Percentiles rank a stretch among this genome's conserved stretches.
Conservation (phyloP, 495 filamentous ascomycete species). For the Rusavskia elegans region DNA sequence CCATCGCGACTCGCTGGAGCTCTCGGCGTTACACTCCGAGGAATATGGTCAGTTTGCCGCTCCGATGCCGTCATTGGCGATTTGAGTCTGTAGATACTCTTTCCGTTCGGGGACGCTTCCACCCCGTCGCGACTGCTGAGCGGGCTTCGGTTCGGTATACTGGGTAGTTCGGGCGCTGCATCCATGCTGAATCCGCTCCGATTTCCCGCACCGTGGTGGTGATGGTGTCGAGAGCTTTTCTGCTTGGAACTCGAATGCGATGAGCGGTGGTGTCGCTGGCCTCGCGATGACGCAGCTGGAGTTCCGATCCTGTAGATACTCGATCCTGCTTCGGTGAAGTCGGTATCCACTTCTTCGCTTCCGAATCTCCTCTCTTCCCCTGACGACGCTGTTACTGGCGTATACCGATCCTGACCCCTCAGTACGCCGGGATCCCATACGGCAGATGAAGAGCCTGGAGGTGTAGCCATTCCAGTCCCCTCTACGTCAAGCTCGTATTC, state of each 20-base stretch:
- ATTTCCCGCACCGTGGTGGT: not conserved
- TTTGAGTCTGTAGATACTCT: conserved; percentile 14
- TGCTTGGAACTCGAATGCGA: conserved; percentile 25
- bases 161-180: not conserved
- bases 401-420: not conserved
- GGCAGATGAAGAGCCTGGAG: conserved; percentile 35
- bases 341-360: not conserved
- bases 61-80: not conserved
- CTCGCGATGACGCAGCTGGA: conserved; percentile 21
- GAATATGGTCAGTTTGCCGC: not conserved
- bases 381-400: not conserved
- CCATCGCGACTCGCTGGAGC: conserved; percentile 6
- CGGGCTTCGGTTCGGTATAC: not conserved
- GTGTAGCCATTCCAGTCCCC: conserved; percentile 20
- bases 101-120: conserved; percentile 4
- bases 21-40: not conserved
- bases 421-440: conserved; percentile 28
- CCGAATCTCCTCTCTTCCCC: not conserved
- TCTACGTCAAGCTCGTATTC: conserved; percentile 22
- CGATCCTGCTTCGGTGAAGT: conserved; percentile 26
- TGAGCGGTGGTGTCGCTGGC: conserved; percentile 26
- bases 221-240: conserved; percentile 4
- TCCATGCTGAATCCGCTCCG: not conserved
- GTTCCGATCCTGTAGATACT: conserved; percentile 18
- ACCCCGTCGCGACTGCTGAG: conserved; percentile 5